Evolutionary conservation across 2,329 filamentous ascomycete genomes (phyloP).

Genomic region (Penicillium polonicum): DNA sequence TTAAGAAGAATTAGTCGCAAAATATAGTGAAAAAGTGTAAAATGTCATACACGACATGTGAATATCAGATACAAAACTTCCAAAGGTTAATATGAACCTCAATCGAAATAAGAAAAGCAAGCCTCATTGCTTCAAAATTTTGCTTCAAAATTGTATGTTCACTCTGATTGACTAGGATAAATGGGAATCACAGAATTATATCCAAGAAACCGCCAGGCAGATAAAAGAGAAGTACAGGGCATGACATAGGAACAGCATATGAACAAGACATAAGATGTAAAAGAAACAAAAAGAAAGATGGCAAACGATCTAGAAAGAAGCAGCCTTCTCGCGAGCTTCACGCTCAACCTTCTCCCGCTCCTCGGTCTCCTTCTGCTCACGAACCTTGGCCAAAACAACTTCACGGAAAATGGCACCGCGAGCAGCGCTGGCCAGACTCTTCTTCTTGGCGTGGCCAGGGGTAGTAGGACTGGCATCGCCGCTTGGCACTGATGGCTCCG

Average conservation of each 20-base stretch:
- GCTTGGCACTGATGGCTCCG: slow-evolving; percentile 17
- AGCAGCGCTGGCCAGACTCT: slow-evolving; percentile 58
- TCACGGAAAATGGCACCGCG: slow-evolving; percentile 83
- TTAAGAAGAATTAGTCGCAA: too few relatives aligned
- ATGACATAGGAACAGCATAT: slow-evolving; percentile 11
- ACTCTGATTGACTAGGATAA: slow-evolving; percentile 16
- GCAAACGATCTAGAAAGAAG: slow-evolving; percentile 17
- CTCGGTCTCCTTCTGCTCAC: slow-evolving; percentile 85
- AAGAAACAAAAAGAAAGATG: slow-evolving; percentile 1
- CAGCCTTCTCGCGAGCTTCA: slow-evolving; percentile 50
- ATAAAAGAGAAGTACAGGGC: slow-evolving; percentile 13
- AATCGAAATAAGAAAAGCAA: not conserved
- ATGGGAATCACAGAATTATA: slow-evolving; percentile 36
- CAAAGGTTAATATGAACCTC: too few relatives aligned
- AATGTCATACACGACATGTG: too few relatives aligned
- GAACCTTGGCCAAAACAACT: slow-evolving; percentile 89
- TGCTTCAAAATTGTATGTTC: not conserved
- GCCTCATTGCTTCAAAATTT: too few relatives aligned
- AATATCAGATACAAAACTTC: too few relatives aligned
- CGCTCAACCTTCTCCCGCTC: slow-evolving; percentile 67
- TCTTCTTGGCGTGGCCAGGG: slow-evolving; percentile 43
- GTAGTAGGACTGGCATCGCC: slow-evolving; percentile 22
- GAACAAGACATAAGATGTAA: slow-evolving; percentile 5
- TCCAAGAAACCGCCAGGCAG: slow-evolving; percentile 24
- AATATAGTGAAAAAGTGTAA: too few relatives aligned